phyloP scores from a whole-genome alignment of 1,139 yeast genomes.

The Spathaspora sp. region DNA sequence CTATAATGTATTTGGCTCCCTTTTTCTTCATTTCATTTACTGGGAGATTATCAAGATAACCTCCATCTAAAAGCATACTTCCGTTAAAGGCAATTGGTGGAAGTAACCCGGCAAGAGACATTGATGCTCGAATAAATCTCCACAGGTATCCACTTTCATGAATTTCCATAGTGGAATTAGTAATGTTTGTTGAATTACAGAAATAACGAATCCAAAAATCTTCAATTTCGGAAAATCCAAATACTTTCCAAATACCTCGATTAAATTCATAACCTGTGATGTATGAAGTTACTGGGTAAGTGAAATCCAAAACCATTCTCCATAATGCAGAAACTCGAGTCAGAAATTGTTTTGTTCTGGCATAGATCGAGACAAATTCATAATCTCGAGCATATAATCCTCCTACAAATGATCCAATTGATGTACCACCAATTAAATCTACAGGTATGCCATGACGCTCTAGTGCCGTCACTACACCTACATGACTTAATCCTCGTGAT shows the following conservation, averaged over 20 bases:
- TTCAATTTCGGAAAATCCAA: slow-evolving; percentile 90
- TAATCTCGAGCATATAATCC: slow-evolving; percentile 92
- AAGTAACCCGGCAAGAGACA: slow-evolving; percentile 91
- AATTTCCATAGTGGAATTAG: slow-evolving; percentile 92
- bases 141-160: slow-evolving; percentile 92
- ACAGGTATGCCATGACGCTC: slow-evolving; percentile 93
- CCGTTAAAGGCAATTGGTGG: slow-evolving; percentile 92
- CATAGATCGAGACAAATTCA: slow-evolving; percentile 86
- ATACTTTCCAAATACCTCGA: slow-evolving; percentile 93
- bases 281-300: slow-evolving; percentile 92
- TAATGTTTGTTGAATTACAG: slow-evolving; percentile 93
- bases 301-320: slow-evolving; percentile 80
- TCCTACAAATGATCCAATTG: slow-evolving; percentile 94
- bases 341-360: slow-evolving; percentile 84
- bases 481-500: slow-evolving; percentile 90
- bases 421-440: slow-evolving; percentile 93
- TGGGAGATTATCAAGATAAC: slow-evolving; percentile 90
- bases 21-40: slow-evolving; percentile 86
- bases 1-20: slow-evolving; percentile 86
- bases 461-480: slow-evolving; percentile 89
- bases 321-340: slow-evolving; percentile 81
- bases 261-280: slow-evolving; percentile 97
- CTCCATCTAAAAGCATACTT: slow-evolving; percentile 92
- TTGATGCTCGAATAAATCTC: slow-evolving; percentile 93
- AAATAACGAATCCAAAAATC: slow-evolving; percentile 92